Evolutionary conservation across 129 eudicot species (phyloP), one percentile per base, ranked within the genome.

Genomic region (Flaveria ramosissima): DNA sequence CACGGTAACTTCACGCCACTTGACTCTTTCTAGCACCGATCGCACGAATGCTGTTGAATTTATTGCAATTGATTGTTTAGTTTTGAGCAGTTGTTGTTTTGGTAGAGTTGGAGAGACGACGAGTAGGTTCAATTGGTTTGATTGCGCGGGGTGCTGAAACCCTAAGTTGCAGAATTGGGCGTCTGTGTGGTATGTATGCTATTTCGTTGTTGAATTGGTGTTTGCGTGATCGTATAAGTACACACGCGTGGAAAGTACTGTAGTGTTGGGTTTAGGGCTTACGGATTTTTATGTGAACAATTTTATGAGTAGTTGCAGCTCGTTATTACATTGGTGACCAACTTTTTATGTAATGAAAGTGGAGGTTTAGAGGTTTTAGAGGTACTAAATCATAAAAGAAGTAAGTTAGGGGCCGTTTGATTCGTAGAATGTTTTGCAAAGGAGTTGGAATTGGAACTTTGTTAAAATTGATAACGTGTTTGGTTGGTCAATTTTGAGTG

Each of bases 111-210:
- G 61, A 62, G 71, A 62, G 16, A 62, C 47, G 45, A 3, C 78
- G 24, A 3, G 45, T 43, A n/a, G 30, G 16, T 26, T 23, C 15
- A n/a, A 47, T 63, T 59, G 71, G 63, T 63, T 47, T 4, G 48
- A 42, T 45, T 55, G 48, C 57, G 41, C 15, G 3, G 47, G 53
- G 20, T 41, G 16, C 47, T 69, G 56, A 68, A 77, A 77, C 81
- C 81, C 81, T 68, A 77, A 46, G 30, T 77, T 42, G 17, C 41
- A 16, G 27, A 68, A 56, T 70, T 68, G 15, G 60, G 59, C 75
- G 17, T 68, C 26, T 77, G 17, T 68, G 69, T 56, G 75, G 60
- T 68, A 56, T 55, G 75, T 77, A 68, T 57, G 32, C 68, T 56
- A 24, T 55, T 21, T 68, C 17, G 42, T 53, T 11, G 42, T n/a